Percentiles rank a stretch among this genome's conserved stretches.
Conservation (phyloP, 2,329 filamentous ascomycete genomes). For the Colletotrichum sp. region DNA sequence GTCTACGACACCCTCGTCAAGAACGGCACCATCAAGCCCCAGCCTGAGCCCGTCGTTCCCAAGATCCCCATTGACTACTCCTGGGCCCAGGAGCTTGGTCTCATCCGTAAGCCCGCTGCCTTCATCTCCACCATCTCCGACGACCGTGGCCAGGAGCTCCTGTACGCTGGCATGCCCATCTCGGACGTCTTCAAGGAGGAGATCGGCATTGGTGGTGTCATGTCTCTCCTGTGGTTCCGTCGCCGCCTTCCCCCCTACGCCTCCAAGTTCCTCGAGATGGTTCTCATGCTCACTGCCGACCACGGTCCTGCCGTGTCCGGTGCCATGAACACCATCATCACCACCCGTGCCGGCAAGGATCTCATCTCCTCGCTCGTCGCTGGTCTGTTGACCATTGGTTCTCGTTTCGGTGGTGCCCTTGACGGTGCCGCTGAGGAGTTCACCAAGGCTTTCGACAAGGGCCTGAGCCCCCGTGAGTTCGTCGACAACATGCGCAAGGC, state of each 20-base stretch:
- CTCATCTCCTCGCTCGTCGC: conserved; percentile 93
- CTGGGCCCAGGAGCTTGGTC: conserved; percentile 98
- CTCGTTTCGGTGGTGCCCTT: conserved; percentile 96
- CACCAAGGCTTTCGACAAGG: conserved; percentile 97
- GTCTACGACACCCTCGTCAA: conserved; percentile 91
- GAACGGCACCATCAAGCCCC: conserved; percentile 83
- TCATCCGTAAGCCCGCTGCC: conserved; percentile 98
- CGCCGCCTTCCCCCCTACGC: conserved; percentile 94
- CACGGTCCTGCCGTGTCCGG: conserved; percentile 98
- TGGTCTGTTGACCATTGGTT: conserved; percentile 97
- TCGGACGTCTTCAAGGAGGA: conserved; percentile 99
- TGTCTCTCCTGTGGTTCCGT: conserved; percentile 99
- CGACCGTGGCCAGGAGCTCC: conserved; percentile 98
- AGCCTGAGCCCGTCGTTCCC: conserved; percentile 88
- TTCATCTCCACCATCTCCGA: conserved; percentile 99
- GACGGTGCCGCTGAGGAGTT: conserved; percentile 99
- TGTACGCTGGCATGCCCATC: conserved; percentile 99
- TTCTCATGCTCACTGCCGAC: conserved; percentile 99
- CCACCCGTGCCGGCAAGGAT: conserved; percentile 98
- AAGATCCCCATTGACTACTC: conserved; percentile 99
- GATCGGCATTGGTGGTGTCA: conserved; percentile 99
- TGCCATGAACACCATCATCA: conserved; percentile 99
- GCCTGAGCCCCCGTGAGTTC: conserved; percentile 96
- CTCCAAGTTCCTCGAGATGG: conserved; percentile 99
- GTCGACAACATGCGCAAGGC: conserved; percentile 99